These are phyloP conservation scores for Priceomyces medius DNA, from an alignment of 805 yeast species.

Conservation along the genomic window DNA sequence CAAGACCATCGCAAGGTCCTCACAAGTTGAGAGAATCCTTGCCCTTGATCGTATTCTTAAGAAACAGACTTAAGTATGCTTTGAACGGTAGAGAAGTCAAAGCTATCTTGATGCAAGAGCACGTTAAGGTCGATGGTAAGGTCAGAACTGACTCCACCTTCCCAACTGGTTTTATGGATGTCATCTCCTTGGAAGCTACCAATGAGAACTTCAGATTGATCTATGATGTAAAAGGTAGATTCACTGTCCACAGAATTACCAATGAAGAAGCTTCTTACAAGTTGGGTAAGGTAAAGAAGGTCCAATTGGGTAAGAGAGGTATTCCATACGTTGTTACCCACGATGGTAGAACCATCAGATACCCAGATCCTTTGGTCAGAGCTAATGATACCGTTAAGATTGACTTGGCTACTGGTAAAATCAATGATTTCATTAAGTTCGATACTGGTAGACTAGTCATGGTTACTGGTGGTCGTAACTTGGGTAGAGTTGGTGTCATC, in stretches of 20 bases:
- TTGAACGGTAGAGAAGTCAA: constrained; percentile 98
- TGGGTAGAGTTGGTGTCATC: constrained; percentile 45
- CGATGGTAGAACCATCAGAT: constrained; percentile 99
- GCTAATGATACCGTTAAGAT: constrained; percentile 98
- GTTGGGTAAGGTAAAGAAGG: constrained; percentile 97
- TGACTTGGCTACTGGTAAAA: constrained; percentile 94
- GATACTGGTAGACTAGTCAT: constrained; percentile 41
- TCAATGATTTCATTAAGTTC: constrained; percentile 48
- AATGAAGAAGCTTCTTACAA: constrained; percentile 98
- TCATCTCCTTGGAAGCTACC: constrained; percentile 94
- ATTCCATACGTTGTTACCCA: constrained; percentile 98
- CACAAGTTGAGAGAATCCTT: constrained; percentile 98
- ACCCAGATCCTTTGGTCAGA: constrained; percentile 97
- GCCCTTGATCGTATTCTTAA: constrained; percentile 93
- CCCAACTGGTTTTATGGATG: constrained; percentile 99
- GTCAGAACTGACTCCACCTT: constrained; percentile 97
- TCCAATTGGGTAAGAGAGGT: constrained; percentile 97
- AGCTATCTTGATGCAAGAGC: constrained; percentile 97
- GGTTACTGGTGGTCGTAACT: constrained; percentile 45
- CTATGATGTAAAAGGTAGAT: constrained; percentile 98
- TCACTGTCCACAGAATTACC: constrained; percentile 98
- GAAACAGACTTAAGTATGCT: constrained; percentile 99
- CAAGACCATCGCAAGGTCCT: constrained; percentile 99
- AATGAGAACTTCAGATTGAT: constrained; percentile 99
- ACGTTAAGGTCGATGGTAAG: constrained; percentile 97